Evolutionary conservation across 2,329 filamentous ascomycete species (phyloP).

Genomic region (Calonectria hongkongensis): DNA sequence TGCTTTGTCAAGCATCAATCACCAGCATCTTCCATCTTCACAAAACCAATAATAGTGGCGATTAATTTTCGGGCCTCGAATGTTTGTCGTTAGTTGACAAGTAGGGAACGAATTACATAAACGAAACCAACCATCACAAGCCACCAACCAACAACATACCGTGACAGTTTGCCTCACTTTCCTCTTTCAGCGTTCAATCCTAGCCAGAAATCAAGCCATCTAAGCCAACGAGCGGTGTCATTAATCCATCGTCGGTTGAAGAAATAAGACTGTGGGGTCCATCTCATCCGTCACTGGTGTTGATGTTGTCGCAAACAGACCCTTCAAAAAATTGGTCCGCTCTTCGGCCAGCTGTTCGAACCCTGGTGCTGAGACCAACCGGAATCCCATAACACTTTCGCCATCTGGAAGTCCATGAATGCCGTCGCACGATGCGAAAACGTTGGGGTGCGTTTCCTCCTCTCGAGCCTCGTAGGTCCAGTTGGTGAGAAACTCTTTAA

Average conservation of each 20-base stretch:
- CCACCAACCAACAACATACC: background rate
- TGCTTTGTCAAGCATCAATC: slow-evolving; percentile 27
- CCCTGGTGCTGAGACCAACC: background rate
- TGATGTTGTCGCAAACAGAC: slow-evolving; percentile 34
- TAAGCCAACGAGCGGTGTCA: background rate
- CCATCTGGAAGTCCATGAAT: slow-evolving; percentile 26
- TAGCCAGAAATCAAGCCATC: background rate
- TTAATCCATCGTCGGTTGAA: background rate
- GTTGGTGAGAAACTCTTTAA: slow-evolving; percentile 26
- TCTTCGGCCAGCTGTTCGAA: background rate
- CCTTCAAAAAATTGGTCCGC: background rate
- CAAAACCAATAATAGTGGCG: background rate
- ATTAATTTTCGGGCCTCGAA: background rate
- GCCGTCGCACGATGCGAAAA: slow-evolving; percentile 29
- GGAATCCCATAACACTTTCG: background rate
- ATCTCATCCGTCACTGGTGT: slow-evolving; percentile 12
- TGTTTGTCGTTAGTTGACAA: background rate
- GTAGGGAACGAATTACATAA: background rate
- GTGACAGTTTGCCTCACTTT: background rate
- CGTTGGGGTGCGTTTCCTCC: background rate
- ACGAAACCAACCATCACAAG: background rate
- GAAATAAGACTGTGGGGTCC: background rate
- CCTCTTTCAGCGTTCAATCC: background rate
- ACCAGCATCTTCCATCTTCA: slow-evolving; percentile 21
- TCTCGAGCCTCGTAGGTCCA: slow-evolving; percentile 40